A percentile compares a stretch with the other conserved stretches of the same genome.
Evolutionary conservation across 2,329 filamentous ascomycete genomes (phyloP).

Genomic region (Xylaria polymorpha): DNA sequence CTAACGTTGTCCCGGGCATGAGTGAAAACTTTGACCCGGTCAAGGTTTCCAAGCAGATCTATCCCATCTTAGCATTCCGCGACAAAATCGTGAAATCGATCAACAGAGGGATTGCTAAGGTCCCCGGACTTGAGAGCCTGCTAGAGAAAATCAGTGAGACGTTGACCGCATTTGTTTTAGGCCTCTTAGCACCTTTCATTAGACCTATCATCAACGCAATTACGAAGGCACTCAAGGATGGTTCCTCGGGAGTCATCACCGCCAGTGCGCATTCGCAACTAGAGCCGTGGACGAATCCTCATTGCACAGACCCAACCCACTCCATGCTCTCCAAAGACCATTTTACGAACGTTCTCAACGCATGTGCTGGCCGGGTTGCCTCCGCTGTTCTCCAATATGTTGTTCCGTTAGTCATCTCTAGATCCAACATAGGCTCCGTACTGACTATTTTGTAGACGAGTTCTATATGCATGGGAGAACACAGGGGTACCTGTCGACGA

Average conservation of each 20-base stretch:
- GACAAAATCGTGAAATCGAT: constrained; percentile 94
- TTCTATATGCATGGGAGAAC: constrained; percentile 95
- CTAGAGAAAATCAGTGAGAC: constrained; percentile 95
- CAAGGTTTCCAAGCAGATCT: constrained; percentile 83
- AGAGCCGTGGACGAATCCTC: constrained; percentile 81
- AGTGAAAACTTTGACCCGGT: constrained; percentile 80
- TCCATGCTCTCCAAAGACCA: constrained; percentile 88
- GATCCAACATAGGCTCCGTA: background rate
- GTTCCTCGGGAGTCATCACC: constrained; percentile 77
- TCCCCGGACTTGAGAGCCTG: constrained; percentile 89
- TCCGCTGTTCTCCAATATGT: constrained; percentile 84
- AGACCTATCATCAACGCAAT: constrained; percentile 90
- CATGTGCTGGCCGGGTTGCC: constrained; percentile 79
- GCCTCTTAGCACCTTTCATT: constrained; percentile 90
- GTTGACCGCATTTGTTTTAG: constrained; percentile 90
- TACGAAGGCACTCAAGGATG: constrained; percentile 84
- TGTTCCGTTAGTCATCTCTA: constrained; percentile 71
- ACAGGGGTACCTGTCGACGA: constrained; percentile 83
- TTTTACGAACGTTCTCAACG: constrained; percentile 82
- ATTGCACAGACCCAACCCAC: constrained; percentile 82
- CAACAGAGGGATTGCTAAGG: constrained; percentile 85
- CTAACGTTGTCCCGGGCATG: constrained; percentile 77
- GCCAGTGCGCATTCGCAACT: constrained; percentile 79
- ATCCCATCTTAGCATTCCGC: constrained; percentile 92
- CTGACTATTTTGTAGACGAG: constrained; percentile 62